A percentile compares a stretch with the other conserved stretches of the same genome.
Conservation (phyloP, 176 grass and related monocot species). For the Typha latifolia region DNA sequence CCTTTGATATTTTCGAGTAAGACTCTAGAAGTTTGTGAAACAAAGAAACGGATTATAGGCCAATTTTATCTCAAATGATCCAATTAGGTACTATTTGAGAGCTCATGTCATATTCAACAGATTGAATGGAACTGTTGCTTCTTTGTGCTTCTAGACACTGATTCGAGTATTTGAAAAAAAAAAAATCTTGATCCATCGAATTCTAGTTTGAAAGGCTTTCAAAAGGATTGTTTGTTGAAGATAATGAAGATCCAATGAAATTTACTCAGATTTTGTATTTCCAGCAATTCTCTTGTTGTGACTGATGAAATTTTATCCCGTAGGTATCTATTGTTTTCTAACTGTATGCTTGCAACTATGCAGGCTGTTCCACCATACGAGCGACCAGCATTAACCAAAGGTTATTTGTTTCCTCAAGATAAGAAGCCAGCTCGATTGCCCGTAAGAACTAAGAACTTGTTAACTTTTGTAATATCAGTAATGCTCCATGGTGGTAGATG, state of each 20-base stretch:
- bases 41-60: too few species aligned
- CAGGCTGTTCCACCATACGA: slow-evolving; percentile 80
- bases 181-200: too few species aligned
- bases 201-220: too few species aligned
- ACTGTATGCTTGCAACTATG: slow-evolving; percentile 9
- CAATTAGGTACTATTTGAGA: too few species aligned
- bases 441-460: slow-evolving; percentile 53
- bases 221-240: too few species aligned
- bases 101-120: too few species aligned
- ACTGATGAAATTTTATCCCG: not conserved
- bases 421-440: slow-evolving; percentile 88
- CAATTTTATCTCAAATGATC: too few species aligned
- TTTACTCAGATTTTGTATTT: not conserved
- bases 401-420: slow-evolving; percentile 78
- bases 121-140: too few species aligned
- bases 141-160: too few species aligned
- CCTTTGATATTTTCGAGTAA: too few species aligned
- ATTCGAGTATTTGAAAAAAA: too few species aligned
- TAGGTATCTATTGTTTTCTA: slow-evolving; percentile 4
- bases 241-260: not conserved
- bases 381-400: slow-evolving; percentile 86
- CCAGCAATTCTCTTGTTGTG: not conserved
- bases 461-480: slow-evolving; percentile 9
- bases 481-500: not conserved
- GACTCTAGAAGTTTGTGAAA: too few species aligned